phyloP scores from a whole-genome alignment of 192 early-diverging fungal genomes.

The Gonapodya prolifera region DNA sequence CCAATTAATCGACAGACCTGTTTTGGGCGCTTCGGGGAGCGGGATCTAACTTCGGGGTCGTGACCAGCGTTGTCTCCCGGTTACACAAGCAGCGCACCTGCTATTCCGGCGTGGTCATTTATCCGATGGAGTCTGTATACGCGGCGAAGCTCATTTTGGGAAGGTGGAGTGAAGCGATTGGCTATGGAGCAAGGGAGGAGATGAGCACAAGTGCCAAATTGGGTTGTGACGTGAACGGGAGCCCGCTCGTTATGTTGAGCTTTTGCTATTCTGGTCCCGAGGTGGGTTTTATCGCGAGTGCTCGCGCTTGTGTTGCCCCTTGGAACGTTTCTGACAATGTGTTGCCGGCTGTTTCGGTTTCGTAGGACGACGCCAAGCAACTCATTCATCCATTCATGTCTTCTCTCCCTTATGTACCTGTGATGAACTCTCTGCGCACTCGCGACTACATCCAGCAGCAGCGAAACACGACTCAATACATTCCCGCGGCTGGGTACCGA shows the following conservation, averaged over 20 bases:
- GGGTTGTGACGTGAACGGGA: background rate
- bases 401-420: background rate
- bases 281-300: slow-evolving; percentile 2
- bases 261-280: background rate
- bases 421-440: background rate
- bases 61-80: background rate
- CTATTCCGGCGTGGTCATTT: slow-evolving; percentile 5
- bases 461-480: slow-evolving; percentile 2
- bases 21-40: background rate
- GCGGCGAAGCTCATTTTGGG: background rate
- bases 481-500: slow-evolving; percentile 3
- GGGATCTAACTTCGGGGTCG: slow-evolving; percentile 1
- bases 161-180: background rate
- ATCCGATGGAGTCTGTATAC: background rate
- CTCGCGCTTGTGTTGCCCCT: too few species aligned
- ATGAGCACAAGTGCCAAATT: background rate
- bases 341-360: background rate
- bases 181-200: background rate
- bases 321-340: background rate
- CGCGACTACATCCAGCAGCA: slow-evolving; percentile 8
- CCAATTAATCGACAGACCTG: background rate
- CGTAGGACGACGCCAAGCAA: background rate
- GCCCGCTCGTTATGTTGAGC: background rate
- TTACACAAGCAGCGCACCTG: background rate
- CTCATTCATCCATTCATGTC: slow-evolving; percentile 2